Percentiles rank a stretch among this genome's conserved stretches.
Conservation (phyloP, 2,329 filamentous ascomycete genomes). For the Stenocarpella maydis region DNA sequence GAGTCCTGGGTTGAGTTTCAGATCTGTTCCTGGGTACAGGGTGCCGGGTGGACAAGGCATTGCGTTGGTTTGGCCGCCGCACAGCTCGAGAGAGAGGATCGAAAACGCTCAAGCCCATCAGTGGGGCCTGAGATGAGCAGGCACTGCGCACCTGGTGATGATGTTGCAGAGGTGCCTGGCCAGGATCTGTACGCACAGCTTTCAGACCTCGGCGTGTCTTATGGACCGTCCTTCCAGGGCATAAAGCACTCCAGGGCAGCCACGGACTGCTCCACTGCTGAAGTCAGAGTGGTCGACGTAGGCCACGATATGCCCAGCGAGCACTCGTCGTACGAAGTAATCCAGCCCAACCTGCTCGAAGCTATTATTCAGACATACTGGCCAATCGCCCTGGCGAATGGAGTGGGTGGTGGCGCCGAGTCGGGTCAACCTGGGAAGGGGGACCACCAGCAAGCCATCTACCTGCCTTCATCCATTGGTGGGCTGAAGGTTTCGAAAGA, state of each 20-base stretch:
- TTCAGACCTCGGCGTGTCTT: slow-evolving; percentile 55
- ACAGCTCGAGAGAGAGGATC: background rate
- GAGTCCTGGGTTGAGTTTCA: slow-evolving; percentile 64
- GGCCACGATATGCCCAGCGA: slow-evolving; percentile 51
- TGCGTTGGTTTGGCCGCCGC: slow-evolving; percentile 58
- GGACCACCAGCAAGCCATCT: slow-evolving; percentile 42
- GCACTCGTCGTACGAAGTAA: background rate
- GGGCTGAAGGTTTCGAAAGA: slow-evolving; percentile 48
- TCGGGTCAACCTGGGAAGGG: slow-evolving; percentile 31
- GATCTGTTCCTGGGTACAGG: slow-evolving; percentile 61
- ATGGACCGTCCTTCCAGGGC: slow-evolving; percentile 61
- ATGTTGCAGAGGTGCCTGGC: background rate
- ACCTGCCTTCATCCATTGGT: slow-evolving; percentile 53
- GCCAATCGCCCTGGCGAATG: slow-evolving; percentile 44
- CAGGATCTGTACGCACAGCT: slow-evolving; percentile 55
- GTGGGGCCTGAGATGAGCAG: background rate
- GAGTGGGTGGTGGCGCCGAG: slow-evolving; percentile 41
- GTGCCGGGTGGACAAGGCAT: slow-evolving; percentile 65
- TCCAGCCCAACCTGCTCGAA: slow-evolving; percentile 52
- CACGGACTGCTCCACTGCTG: background rate
- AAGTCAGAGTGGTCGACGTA: slow-evolving; percentile 44
- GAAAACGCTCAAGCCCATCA: background rate
- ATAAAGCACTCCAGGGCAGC: slow-evolving; percentile 53
- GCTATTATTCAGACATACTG: slow-evolving; percentile 53
- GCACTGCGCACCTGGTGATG: background rate